Percentiles rank a stretch among this genome's conserved stretches.
Evolutionary conservation across 345 rosid genomes (phyloP).

Genomic region (Syzygium aromaticum): DNA sequence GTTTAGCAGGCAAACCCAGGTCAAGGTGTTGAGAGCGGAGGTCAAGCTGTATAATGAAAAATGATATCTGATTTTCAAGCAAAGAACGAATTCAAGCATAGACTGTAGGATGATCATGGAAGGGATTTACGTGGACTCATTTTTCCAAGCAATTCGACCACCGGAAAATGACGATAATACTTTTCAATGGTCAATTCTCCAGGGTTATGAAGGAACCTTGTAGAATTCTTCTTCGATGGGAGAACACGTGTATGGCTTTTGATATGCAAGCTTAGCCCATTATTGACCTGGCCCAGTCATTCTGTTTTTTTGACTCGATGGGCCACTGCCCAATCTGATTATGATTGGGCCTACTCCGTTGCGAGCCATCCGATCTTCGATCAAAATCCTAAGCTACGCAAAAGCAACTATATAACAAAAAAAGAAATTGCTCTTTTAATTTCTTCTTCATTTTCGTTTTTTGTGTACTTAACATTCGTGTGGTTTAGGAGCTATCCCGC

Average conservation of each 20-base stretch:
- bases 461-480: neutral
- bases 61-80: neutral
- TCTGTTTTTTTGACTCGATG: neutral
- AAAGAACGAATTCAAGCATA: too few species aligned
- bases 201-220: neutral
- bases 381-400: neutral
- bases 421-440: neutral
- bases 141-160: neutral
- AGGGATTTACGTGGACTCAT: neutral
- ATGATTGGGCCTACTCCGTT: neutral
- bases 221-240: neutral
- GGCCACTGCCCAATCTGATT: neutral
- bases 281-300: neutral
- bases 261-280: neutral
- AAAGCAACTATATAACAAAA: neutral
- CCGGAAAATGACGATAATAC: fast-evolving
- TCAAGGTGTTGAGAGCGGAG: neutral
- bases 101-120: neutral
- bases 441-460: too few species aligned
- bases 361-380: neutral
- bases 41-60: neutral
- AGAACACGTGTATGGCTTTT: neutral
- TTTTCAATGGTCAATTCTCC: neutral
- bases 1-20: neutral
- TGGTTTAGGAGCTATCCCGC: neutral